Evolutionary conservation across 352 stramenopile genomes (phyloP), one percentile per base, ranked within the genome.

Genomic region (Hyaloperonospora brassicae): DNA sequence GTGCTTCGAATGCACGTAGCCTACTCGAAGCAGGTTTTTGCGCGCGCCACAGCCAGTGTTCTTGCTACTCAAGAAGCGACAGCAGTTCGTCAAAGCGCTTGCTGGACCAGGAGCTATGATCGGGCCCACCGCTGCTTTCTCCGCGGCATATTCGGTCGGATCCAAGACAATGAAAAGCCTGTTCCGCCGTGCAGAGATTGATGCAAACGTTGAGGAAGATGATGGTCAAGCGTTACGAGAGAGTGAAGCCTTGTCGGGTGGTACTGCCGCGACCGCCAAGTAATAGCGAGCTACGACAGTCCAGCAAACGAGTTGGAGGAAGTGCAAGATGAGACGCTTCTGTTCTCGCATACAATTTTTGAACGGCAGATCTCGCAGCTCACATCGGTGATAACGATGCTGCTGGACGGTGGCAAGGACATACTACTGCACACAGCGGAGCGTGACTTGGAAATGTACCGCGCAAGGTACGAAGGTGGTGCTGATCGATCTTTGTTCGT

Each of bases 261-360:
- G 27, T 8, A 31, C 43, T 50, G 36, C 30, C 47, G 24, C 55
- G 50, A 55, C 30, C 21, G 38, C 27, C 31, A 61, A 57, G 27
- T 31, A 7, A 7, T 31, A 31, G 27, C 27, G 3, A 31, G 27
- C 43, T 25, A 40, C 34, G 51, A 59, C 38, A 39, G 17, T 44
- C 30, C 49, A 40, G 53, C n/a, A 9, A 59, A 61, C n/a, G 43
- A 52, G 17, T 13, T 47, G 27, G 34, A 43, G 14, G 46, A 58
- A 31, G 56, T 69, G 5, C 55, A 59, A 41, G 62, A 77, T n/a
- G 77, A 22, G 14, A 44, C 60, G 31, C 48, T 82, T 48, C 50
- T 89, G 4, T 87, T 89, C 55, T 77, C 70, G 40, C 72, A 79
- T 55, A 82, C 76, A n/a, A 84, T 86, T 40, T 90, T 87, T 56